Base-by-base conservation (phyloP, 2,329 filamentous ascomycete species). In the Sarocladium kiliense region DNA sequence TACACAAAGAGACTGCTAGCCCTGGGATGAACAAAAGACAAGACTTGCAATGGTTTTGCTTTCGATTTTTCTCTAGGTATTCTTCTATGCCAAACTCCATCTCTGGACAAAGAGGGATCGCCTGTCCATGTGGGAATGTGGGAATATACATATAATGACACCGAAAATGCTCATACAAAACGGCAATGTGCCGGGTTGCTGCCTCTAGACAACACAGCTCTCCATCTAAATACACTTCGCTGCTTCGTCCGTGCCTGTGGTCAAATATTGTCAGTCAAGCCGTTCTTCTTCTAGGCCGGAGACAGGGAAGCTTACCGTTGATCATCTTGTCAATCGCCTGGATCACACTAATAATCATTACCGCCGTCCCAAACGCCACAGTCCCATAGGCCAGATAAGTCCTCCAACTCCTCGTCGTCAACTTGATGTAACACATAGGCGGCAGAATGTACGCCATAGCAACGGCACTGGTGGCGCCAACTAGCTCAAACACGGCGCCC, bases 381-480 rank as follows among this genome's bases (percentile, higher is more conserved):
- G 84, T 77, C 47, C 79, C 84, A 25, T 84, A 83, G 12, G 89
- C 86, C 58, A 90, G 80, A 58, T 85, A 86, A 18, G 87, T 91
- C 68, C 81, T 86, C 78, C 86, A 88, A 65, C 82, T 86, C 62
- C 85, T 76, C 56, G 85, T 91, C 62, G 89, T 93, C 58, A 99
- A 77, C 74, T 95, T 96, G 66, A 99, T 88, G 70, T 94, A 99
- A 72, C 94, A 99, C 55, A 97, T 75, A 25, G 94, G 94, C 58
- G 94, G 94, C 58, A 99, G 75, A 50, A 99, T 96, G 68, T 97
- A 99, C 0, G 94, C 94, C 69, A 99, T 80, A 6, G 91, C 91
- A 63, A 92, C 94, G 2, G 94, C 94, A 67, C 89, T 95, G 34
- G 94, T 99, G 6, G 94, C 91, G 58, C 94, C 94, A 56, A 99